Evolutionary conservation across 495 filamentous ascomycete genomes (phyloP).

Genomic region (Penicillium odoratum): DNA sequence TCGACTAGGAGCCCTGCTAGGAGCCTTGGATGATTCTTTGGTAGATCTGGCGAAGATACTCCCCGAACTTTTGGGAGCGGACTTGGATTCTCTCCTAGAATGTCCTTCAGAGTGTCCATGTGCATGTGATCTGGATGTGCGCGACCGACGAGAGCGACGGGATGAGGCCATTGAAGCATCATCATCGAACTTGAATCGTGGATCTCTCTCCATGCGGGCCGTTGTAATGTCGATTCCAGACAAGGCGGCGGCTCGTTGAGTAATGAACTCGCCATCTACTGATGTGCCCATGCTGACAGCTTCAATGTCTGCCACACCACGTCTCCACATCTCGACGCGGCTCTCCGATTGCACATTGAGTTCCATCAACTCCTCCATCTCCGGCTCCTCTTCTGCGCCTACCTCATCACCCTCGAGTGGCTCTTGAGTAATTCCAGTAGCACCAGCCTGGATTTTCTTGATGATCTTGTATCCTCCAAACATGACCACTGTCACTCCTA

Average conservation of each 20-base stretch:
- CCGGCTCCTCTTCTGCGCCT: constrained; percentile 9
- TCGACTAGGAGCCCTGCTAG: constrained; percentile 17
- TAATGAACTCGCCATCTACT: constrained; percentile 86
- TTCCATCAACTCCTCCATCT: constrained; percentile 61
- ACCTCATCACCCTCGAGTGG: not conserved
- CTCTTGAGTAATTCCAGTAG: constrained; percentile 7
- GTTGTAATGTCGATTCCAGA: constrained; percentile 49
- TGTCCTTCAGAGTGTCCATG: constrained; percentile 14
- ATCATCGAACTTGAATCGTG: constrained; percentile 44
- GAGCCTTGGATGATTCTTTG: constrained; percentile 24
- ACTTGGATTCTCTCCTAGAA: constrained; percentile 22
- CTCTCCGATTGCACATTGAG: constrained; percentile 56
- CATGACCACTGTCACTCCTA: constrained; percentile 89
- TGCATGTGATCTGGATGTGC: constrained; percentile 19
- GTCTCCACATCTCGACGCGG: constrained; percentile 77
- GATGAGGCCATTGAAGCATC: constrained; percentile 38
- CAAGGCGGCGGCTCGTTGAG: constrained; percentile 67
- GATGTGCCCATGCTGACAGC: constrained; percentile 60
- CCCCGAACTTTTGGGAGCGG: constrained; percentile 18
- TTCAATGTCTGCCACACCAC: constrained; percentile 75
- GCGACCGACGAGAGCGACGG: constrained; percentile 41
- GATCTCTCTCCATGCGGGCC: constrained; percentile 34
- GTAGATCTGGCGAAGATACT: constrained; percentile 22
- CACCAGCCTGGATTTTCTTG: constrained; percentile 63
- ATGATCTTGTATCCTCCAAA: constrained; percentile 97